These are phyloP conservation scores for Mucor irregularis DNA, from an alignment of 371 early-diverging fungal species.

Conservation along the genomic window DNA sequence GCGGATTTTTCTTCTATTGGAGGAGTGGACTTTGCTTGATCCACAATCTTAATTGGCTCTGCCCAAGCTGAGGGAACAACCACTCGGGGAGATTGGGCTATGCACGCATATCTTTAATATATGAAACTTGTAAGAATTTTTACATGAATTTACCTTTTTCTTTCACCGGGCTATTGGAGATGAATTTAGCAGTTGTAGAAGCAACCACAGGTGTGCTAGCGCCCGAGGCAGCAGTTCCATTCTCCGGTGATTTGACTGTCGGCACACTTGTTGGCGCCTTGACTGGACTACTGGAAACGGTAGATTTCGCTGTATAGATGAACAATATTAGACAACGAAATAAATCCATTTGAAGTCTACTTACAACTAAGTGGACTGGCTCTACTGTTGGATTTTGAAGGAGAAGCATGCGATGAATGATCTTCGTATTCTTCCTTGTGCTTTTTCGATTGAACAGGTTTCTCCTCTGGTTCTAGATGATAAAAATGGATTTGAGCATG, in stretches of 20 bases:
- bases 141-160: constrained; percentile 13
- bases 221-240: not conserved
- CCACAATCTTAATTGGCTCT: constrained; percentile 27
- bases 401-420: not conserved
- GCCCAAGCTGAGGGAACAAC: constrained; percentile 26
- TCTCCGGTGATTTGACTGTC: constrained; percentile 8
- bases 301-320: constrained; percentile 12
- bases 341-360: not conserved
- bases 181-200: constrained; percentile 26
- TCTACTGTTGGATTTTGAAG: not conserved
- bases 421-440: constrained; percentile 4
- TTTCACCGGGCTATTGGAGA: constrained; percentile 36
- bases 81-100: constrained; percentile 13
- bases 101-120: no score
- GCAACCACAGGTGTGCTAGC: not conserved
- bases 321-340: not conserved
- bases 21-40: constrained; percentile 17
- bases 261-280: constrained; percentile 13
- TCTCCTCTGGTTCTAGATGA: constrained; percentile 5
- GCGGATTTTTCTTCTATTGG: constrained; percentile 1
- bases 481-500: not conserved
- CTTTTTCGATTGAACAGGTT: constrained; percentile 10
- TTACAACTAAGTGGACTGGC: constrained; percentile 18
- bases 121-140: not conserved
- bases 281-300: constrained; percentile 9